A percentile compares a stretch with the other conserved stretches of the same genome.
Conservation (phyloP, 2,329 filamentous ascomycete species). For the Sporothrix phasma region DNA sequence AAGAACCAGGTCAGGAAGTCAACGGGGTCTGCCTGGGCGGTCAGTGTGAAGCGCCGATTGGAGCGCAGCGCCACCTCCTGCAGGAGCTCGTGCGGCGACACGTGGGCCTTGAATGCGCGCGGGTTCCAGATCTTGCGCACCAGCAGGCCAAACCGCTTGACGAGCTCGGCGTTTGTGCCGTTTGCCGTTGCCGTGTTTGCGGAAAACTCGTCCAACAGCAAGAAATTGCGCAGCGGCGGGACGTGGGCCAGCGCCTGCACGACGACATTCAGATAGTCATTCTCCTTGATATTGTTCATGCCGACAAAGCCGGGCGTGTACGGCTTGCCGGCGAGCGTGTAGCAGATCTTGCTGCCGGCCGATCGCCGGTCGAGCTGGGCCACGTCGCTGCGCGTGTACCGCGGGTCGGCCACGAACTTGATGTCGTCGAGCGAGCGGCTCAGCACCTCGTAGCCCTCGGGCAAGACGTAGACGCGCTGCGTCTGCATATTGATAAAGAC, state of each 20-base stretch:
- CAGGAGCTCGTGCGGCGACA: slow-evolving; percentile 91
- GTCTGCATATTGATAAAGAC: slow-evolving; percentile 97
- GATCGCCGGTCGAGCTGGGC: slow-evolving; percentile 57
- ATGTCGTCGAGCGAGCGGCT: slow-evolving; percentile 95
- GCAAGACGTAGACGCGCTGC: slow-evolving; percentile 82
- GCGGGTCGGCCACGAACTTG: slow-evolving; percentile 92
- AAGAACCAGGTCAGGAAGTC: slow-evolving; percentile 97
- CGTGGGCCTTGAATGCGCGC: slow-evolving; percentile 89
- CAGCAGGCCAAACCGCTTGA: slow-evolving; percentile 77
- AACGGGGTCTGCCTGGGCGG: slow-evolving; percentile 84
- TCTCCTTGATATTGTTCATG: slow-evolving; percentile 99
- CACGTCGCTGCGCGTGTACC: slow-evolving; percentile 72
- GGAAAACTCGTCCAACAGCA: slow-evolving; percentile 74
- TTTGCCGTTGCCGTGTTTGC: slow-evolving; percentile 20
- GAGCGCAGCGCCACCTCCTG: slow-evolving; percentile 88
- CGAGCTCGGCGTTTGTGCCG: slow-evolving; percentile 60
- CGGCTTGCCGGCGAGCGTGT: slow-evolving; percentile 71
- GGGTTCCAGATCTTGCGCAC: slow-evolving; percentile 98
- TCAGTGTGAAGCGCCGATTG: slow-evolving; percentile 85
- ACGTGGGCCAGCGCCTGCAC: slow-evolving; percentile 89
- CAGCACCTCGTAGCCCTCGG: slow-evolving; percentile 93
- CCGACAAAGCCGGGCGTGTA: slow-evolving; percentile 94
- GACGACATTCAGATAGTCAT: slow-evolving; percentile 95
- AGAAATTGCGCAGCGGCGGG: slow-evolving; percentile 76
- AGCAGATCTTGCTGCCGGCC: slow-evolving; percentile 39